Conservation (phyloP, 73 alveolate genomes). For the Tetrahymena malaccensis region DNA sequence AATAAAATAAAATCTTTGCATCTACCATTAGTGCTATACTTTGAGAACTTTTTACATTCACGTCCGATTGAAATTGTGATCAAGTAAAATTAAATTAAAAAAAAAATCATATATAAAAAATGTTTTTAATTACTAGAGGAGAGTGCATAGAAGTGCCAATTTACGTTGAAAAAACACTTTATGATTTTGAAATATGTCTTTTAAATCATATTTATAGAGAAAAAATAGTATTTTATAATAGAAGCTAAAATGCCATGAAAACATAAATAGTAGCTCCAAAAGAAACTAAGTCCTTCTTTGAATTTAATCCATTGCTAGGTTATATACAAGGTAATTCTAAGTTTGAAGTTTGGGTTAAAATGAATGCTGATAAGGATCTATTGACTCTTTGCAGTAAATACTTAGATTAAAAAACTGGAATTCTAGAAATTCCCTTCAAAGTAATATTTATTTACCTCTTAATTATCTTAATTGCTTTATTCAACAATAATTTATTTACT, state of each 20-base stretch:
- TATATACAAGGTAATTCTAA: slow-evolving; percentile 84
- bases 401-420: slow-evolving; percentile 44
- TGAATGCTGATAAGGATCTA: slow-evolving; percentile 77
- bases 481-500: too few relatives aligned
- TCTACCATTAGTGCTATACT: slow-evolving; percentile 59
- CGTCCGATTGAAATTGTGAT: slow-evolving; percentile 51
- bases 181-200: slow-evolving; percentile 79
- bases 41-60: slow-evolving; percentile 58
- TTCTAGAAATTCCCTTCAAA: slow-evolving; percentile 65
- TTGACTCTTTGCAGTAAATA: slow-evolving; percentile 48
- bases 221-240: slow-evolving; percentile 78
- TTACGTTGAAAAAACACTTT: slow-evolving; percentile 77
- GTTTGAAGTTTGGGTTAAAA: slow-evolving; percentile 92
- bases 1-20: slow-evolving; percentile 60
- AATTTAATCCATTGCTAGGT: slow-evolving; percentile 94
- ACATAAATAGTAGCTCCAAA: slow-evolving; percentile 81
- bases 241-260: slow-evolving; percentile 84
- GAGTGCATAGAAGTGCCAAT: slow-evolving; percentile 94
- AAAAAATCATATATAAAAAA: neutral
- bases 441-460: neutral
- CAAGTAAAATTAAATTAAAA: slow-evolving; percentile 43
- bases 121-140: slow-evolving; percentile 42
- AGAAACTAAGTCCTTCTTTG: slow-evolving; percentile 82
- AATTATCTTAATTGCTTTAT: too few relatives aligned
- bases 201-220: slow-evolving; percentile 90